A percentile compares a stretch with the other conserved stretches of the same genome.
phyloP scores from a whole-genome alignment of 139 green algal genomes.

The Spirogloea muscicola region DNA sequence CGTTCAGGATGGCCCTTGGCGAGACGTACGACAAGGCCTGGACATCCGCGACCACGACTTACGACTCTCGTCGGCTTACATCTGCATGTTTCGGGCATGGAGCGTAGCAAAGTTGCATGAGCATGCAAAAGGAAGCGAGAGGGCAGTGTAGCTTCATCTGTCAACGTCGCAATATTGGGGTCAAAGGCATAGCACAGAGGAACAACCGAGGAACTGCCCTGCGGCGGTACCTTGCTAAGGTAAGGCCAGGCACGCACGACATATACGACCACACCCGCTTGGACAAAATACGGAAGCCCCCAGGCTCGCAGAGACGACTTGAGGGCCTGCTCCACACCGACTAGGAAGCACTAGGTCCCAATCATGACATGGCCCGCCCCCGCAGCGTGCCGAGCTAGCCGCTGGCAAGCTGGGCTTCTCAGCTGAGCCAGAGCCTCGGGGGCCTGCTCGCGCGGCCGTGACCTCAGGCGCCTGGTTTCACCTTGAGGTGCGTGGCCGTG shows the following conservation, averaged over 20 bases:
- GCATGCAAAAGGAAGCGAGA: too few species aligned
- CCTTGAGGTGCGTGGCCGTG: conserved; percentile 48
- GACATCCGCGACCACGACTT: background rate
- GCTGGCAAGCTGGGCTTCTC: background rate
- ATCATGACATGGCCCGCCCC: background rate
- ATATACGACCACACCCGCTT: conserved; percentile 54
- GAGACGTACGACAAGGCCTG: conserved; percentile 59
- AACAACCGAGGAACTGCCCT: background rate
- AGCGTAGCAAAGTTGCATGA: too few species aligned
- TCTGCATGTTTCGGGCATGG: background rate
- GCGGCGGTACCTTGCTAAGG: conserved; percentile 45
- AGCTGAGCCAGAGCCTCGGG: background rate
- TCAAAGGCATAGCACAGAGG: background rate
- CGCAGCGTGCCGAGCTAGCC: background rate
- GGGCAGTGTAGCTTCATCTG: background rate
- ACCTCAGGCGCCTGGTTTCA: too few species aligned
- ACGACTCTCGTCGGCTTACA: background rate
- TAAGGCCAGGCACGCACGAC: conserved; percentile 40
- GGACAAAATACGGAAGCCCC: conserved; percentile 46
- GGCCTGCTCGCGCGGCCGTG: too few species aligned
- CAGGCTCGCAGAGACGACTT: conserved; percentile 37
- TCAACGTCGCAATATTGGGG: background rate
- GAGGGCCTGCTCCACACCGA: conserved; percentile 30
- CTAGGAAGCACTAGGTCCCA: background rate
- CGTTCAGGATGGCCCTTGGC: conserved; percentile 63